Percentiles rank a stretch among this genome's conserved stretches.
These are phyloP conservation scores for Symmetrospora coprosmae DNA, from an alignment of 768 basidiomycete genomes.

Conservation along the genomic window DNA sequence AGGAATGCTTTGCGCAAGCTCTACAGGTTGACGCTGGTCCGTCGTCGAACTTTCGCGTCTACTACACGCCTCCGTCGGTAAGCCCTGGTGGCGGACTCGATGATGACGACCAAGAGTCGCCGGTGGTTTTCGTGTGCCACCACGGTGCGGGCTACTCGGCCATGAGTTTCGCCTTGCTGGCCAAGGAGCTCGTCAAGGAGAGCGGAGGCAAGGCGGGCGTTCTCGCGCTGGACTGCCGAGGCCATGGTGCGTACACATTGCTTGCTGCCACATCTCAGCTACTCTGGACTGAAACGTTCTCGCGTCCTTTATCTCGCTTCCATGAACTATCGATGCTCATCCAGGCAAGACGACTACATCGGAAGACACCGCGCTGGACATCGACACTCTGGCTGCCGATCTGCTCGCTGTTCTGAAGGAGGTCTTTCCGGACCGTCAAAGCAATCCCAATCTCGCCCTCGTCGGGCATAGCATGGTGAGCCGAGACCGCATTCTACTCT, in stretches of 20 bases:
- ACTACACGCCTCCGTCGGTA: conserved; percentile 60
- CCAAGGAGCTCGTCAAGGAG: conserved; percentile 55
- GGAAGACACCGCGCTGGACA: conserved; percentile 48
- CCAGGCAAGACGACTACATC: conserved; percentile 51
- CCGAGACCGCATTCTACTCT: neutral
- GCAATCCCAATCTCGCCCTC: conserved; percentile 63
- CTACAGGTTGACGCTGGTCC: conserved; percentile 55
- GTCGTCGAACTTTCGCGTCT: conserved; percentile 46
- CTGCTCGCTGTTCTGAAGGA: conserved; percentile 54
- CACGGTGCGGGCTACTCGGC: conserved; percentile 94
- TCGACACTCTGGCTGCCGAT: conserved; percentile 59
- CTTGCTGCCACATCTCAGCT: neutral
- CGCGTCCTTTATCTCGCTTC: no score
- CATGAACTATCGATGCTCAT: no score
- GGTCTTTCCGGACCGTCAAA: conserved; percentile 52
- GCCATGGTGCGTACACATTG: conserved; percentile 54
- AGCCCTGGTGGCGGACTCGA: neutral
- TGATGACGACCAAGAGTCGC: neutral
- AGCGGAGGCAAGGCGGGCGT: conserved; percentile 64
- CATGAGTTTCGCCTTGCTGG: conserved; percentile 75
- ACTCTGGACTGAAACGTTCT: neutral
- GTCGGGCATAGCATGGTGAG: conserved; percentile 81
- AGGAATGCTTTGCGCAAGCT: conserved; percentile 63
- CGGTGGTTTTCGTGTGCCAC: conserved; percentile 64
- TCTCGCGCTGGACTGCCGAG: conserved; percentile 63